Evolutionary conservation across 371 early-diverging fungal species (phyloP), one percentile per base, ranked within the genome.

Genomic region (Mortierella sp.): DNA sequence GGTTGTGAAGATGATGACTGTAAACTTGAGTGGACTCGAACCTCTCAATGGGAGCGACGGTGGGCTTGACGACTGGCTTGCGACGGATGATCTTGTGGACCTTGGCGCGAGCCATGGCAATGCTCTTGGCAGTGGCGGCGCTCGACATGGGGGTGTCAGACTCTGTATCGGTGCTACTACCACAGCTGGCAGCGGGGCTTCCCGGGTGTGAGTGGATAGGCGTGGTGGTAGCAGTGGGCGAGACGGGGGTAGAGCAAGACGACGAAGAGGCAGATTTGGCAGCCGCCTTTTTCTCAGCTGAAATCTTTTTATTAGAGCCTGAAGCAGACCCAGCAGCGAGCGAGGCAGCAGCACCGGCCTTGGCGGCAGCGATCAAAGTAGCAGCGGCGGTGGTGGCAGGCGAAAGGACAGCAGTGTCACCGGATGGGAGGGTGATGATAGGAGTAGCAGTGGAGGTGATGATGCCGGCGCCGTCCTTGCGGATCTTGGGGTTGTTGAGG

Each of bases 31-130:
- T 26, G 58, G 71, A 38, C 44, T 71, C 54, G 60, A 60, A 60
- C 60, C 60, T 60, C 60, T 60, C 60, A 26, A 55, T 72, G 73
- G 81, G 44, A 31, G 77, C 63, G 21, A 65, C 73, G 0, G 79
- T 47, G 26, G 70, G 44, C 24, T 60, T 52, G 21, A 55, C 47
- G 38, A 57, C 54, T 24, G 48, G 58, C 48, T 77, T 83, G 42
- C 74, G 76, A 44, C 83, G 79, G 31, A 73, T 74, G 34, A 80
- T 31, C 75, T 77, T 83, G 72, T 48, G 26, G 45, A 79, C 83
- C 72, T 77, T 83, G 55, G 80, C 80, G 70, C 80, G 80, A n/a
- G 77, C 77, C 83, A 83, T 83, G 63, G 80, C 80, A 11, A 65
- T 47, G 38, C 44, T 68, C 60, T 72, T 78, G 63, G 71, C 57